These are phyloP conservation scores for Sporobolomyces pararoseus DNA, from an alignment of 768 basidiomycete genomes.

Conservation along the genomic window DNA sequence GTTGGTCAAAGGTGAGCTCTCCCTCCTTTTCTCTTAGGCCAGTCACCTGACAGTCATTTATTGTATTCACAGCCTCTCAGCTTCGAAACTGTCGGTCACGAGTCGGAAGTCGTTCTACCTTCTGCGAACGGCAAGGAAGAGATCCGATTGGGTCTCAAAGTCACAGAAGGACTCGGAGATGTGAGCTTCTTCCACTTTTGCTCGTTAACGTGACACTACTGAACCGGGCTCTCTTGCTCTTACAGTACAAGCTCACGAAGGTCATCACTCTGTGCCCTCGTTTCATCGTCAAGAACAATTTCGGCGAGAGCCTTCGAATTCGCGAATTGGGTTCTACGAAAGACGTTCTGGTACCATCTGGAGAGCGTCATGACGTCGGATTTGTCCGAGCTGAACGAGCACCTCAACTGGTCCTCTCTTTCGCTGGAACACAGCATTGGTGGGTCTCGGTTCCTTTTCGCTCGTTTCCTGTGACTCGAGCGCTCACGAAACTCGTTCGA, in stretches of 20 bases:
- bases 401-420: constrained; percentile 75
- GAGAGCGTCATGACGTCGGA: constrained; percentile 66
- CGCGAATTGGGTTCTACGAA: constrained; percentile 77
- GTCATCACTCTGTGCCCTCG: constrained; percentile 86
- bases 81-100: constrained; percentile 87
- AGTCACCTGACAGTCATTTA: background rate
- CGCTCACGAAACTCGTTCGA: background rate
- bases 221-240: too few relatives aligned
- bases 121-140: constrained; percentile 59
- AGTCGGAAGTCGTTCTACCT: constrained; percentile 70
- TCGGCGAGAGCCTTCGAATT: constrained; percentile 66
- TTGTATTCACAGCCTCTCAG: constrained; percentile 61
- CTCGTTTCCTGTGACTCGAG: background rate
- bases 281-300: constrained; percentile 80
- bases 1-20: constrained; percentile 74
- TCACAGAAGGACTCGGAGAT: constrained; percentile 89
- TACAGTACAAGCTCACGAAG: constrained; percentile 81
- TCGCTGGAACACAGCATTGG: constrained; percentile 80
- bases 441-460: constrained; percentile 47
- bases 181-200: constrained; percentile 38
- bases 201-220: too few relatives aligned
- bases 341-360: constrained; percentile 63
- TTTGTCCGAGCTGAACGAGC: constrained; percentile 64
- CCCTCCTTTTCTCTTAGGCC: background rate
- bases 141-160: constrained; percentile 80